Conservation (phyloP, 495 filamentous ascomycete genomes). For the Tuber microsphaerosporum region DNA sequence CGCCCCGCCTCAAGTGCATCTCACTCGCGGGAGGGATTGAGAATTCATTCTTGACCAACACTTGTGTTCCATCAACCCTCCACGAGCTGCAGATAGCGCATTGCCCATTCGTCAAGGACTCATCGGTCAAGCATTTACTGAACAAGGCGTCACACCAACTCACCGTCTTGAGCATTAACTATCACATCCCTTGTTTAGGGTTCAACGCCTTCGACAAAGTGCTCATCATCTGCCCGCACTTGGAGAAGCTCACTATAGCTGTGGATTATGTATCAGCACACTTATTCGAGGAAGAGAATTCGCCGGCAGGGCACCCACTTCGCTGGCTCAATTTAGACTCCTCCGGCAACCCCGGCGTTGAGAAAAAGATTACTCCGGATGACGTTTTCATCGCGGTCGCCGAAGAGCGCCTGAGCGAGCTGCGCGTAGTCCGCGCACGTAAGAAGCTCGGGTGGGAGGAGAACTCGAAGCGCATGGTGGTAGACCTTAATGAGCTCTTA, state of each 20-base stretch:
- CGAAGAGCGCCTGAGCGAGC: slow-evolving; percentile 38
- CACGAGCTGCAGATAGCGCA: slow-evolving; percentile 43
- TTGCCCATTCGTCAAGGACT: slow-evolving; percentile 39
- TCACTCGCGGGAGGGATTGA: slow-evolving; percentile 47
- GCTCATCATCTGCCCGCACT: slow-evolving; percentile 40
- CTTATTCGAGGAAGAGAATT: slow-evolving; percentile 42
- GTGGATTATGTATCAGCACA: slow-evolving; percentile 44
- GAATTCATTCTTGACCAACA: slow-evolving; percentile 44
- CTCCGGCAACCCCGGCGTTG: slow-evolving; percentile 37
- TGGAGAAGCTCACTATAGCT: slow-evolving; percentile 42
- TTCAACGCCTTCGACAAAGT: slow-evolving; percentile 42
- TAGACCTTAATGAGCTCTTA: slow-evolving; percentile 44
- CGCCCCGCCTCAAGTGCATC: slow-evolving; percentile 46
- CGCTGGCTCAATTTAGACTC: slow-evolving; percentile 43
- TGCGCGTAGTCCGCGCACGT: slow-evolving; percentile 44
- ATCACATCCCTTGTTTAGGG: slow-evolving; percentile 38
- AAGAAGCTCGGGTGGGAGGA: slow-evolving; percentile 41
- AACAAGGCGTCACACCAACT: slow-evolving; percentile 36
- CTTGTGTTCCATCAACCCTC: slow-evolving; percentile 41
- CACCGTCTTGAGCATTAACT: slow-evolving; percentile 36
- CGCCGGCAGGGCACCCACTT: slow-evolving; percentile 40
- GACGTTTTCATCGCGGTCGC: slow-evolving; percentile 44
- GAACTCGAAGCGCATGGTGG: slow-evolving; percentile 24
- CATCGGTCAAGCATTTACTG: slow-evolving; percentile 25
- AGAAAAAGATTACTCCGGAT: slow-evolving; percentile 40